Percentiles rank a stretch among this genome's conserved stretches.
phyloP scores from a whole-genome alignment of 129 eudicot genomes.

The Oenanthe sinensis region DNA sequence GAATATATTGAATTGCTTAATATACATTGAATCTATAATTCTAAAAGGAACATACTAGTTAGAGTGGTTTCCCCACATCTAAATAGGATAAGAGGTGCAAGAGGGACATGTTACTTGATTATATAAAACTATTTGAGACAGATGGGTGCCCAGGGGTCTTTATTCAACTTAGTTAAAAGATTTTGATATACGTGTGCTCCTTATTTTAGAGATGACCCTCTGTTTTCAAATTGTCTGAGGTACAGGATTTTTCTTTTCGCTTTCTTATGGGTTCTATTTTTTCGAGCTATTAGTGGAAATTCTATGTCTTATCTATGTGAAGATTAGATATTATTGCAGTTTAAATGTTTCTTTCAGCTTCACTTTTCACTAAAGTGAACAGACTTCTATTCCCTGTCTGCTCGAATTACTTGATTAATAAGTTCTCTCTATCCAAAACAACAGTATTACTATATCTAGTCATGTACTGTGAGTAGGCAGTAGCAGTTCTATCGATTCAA shows the following conservation, averaged over 20 bases:
- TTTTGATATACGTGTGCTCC: no score
- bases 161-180: not conserved
- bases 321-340: not conserved
- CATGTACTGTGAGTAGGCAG: not conserved
- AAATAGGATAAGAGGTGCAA: not conserved
- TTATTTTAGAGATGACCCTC: no score
- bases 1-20: not conserved
- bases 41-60: not conserved
- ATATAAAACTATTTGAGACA: not conserved
- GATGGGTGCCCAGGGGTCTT: not conserved
- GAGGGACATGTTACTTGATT: not conserved
- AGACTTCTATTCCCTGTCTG: not conserved
- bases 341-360: not conserved
- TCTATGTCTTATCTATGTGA: not conserved
- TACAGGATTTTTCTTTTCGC: no score
- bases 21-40: not conserved
- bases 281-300: no score
- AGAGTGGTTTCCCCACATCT: not conserved
- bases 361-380: not conserved
- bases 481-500: not conserved
- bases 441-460: not conserved
- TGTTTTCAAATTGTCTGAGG: no score
- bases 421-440: not conserved
- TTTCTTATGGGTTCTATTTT: no score
- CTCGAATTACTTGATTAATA: not conserved